A percentile compares a stretch with the other conserved stretches of the same genome.
phyloP scores from a whole-genome alignment of 345 rosid genomes.

The Reutealis trisperma region DNA sequence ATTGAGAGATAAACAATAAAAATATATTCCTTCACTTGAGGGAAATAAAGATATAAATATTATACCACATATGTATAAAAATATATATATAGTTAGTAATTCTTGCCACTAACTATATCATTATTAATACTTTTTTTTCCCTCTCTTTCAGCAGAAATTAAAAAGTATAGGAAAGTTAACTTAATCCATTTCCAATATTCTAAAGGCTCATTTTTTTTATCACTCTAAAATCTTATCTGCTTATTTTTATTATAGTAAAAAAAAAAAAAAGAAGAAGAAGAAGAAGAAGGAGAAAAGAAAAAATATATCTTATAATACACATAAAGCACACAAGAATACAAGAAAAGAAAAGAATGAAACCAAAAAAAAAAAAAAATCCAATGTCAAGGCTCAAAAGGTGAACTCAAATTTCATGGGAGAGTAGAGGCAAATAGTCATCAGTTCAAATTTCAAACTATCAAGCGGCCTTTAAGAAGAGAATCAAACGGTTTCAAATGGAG shows the following conservation, averaged over 20 bases:
- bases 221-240: background rate
- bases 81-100: too few species aligned
- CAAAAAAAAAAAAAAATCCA: background rate
- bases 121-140: background rate
- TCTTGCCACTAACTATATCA: too few species aligned
- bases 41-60: too few species aligned
- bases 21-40: background rate
- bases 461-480: background rate
- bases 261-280: background rate
- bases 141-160: slow-evolving; percentile 1
- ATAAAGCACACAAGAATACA: too few species aligned
- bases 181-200: slow-evolving; percentile 2
- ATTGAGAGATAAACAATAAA: background rate
- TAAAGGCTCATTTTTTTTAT: background rate
- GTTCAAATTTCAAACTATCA: slow-evolving; percentile 18
- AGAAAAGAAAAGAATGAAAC: too few species aligned
- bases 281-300: background rate
- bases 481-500: slow-evolving; percentile 12
- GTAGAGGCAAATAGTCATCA: background rate
- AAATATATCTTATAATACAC: too few species aligned
- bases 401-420: background rate
- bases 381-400: background rate
- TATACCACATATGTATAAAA: too few species aligned
- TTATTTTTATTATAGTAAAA: too few species aligned
- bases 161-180: slow-evolving; percentile 1